Percentiles rank a stretch among this genome's conserved stretches.
These are phyloP conservation scores for Xerocomellus chrysenteron DNA, from an alignment of 768 basidiomycete species.

Conservation along the genomic window DNA sequence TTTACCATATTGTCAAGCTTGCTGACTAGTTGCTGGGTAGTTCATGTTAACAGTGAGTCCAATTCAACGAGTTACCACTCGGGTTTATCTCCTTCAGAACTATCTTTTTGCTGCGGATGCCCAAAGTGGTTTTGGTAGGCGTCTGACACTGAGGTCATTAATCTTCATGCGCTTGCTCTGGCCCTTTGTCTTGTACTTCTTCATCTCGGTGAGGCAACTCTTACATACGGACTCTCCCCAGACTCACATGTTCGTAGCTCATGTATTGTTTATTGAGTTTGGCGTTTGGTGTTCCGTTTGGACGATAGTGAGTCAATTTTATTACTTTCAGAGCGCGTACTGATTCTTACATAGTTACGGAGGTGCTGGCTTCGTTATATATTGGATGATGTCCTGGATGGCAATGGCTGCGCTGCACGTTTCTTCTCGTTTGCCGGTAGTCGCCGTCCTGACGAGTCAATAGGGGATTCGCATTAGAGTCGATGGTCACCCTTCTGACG, in stretches of 20 bases:
- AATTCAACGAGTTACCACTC: background rate
- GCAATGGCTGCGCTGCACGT: slow-evolving; percentile 59
- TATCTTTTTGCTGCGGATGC: slow-evolving; percentile 34
- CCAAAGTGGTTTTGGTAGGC: slow-evolving; percentile 39
- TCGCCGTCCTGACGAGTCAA: background rate
- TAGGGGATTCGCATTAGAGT: slow-evolving; percentile 62
- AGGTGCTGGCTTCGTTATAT: slow-evolving; percentile 57
- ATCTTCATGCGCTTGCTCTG: slow-evolving; percentile 41
- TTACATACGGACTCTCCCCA: background rate
- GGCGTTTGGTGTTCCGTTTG: slow-evolving; percentile 60
- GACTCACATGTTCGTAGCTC: slow-evolving; percentile 35
- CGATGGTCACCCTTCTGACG: slow-evolving; percentile 57
- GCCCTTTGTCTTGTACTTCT: slow-evolving; percentile 42
- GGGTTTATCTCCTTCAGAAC: slow-evolving; percentile 22
- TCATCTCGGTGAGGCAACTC: slow-evolving; percentile 36
- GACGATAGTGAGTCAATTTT: slow-evolving; percentile 38
- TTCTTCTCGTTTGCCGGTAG: background rate
- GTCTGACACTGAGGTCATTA: slow-evolving; percentile 38
- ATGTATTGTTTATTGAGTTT: slow-evolving; percentile 59
- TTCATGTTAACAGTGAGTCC: slow-evolving; percentile 29
- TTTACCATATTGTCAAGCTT: background rate
- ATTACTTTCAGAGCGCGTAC: background rate
- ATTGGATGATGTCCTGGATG: slow-evolving; percentile 65
- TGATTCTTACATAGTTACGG: slow-evolving; percentile 38
- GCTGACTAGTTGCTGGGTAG: slow-evolving; percentile 13